Conservation (phyloP, 2,329 filamentous ascomycete genomes). For the Dactylellina drechsleri region DNA sequence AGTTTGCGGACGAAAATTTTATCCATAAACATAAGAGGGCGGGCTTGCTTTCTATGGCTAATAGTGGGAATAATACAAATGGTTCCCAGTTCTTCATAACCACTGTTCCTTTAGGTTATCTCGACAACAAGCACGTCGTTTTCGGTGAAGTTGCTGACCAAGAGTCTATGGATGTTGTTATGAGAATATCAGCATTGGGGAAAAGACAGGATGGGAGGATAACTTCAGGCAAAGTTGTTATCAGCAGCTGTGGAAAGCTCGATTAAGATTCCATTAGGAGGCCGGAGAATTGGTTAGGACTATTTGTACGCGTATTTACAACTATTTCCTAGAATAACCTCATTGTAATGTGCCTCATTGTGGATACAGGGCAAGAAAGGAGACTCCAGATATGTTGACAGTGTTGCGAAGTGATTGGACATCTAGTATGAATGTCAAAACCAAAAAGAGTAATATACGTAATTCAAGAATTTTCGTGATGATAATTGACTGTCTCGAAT, state of each 20-base stretch:
- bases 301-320: not conserved
- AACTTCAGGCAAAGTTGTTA: slow-evolving; percentile 24
- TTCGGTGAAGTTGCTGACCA: slow-evolving; percentile 84
- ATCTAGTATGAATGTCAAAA: too few species aligned
- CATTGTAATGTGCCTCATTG: not conserved
- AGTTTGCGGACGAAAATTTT: slow-evolving; percentile 91
- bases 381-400: too few species aligned
- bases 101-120: slow-evolving; percentile 84
- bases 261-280: not conserved
- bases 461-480: too few species aligned
- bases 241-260: slow-evolving; percentile 20
- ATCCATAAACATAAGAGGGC: slow-evolving; percentile 68
- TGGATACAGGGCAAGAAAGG: too few species aligned
- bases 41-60: slow-evolving; percentile 63
- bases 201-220: slow-evolving; percentile 45
- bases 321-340: not conserved
- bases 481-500: too few species aligned
- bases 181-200: slow-evolving; percentile 50
- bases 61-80: slow-evolving; percentile 84
- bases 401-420: too few species aligned
- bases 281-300: not conserved
- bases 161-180: slow-evolving; percentile 56
- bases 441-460: too few species aligned
- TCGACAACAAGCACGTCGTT: slow-evolving; percentile 84
- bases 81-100: slow-evolving; percentile 93